Conservation (phyloP, 2,329 filamentous ascomycete genomes). For the Claviceps purpurea region DNA sequence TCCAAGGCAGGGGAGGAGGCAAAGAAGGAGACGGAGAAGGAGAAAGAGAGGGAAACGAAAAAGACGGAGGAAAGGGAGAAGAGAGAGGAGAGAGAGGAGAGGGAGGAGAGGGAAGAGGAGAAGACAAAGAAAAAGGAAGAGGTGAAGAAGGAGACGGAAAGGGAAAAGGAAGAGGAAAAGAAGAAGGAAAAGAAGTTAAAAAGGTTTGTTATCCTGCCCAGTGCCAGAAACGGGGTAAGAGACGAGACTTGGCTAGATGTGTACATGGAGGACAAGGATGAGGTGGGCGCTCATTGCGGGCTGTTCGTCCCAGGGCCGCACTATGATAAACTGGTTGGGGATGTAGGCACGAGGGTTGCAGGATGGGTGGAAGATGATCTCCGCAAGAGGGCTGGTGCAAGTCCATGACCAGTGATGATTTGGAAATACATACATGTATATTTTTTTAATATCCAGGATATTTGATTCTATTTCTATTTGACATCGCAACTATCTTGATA, state of each 20-base stretch:
- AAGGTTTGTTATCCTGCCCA: constrained; percentile 69
- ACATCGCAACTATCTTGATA: too few relatives aligned
- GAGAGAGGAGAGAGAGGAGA: constrained; percentile 15
- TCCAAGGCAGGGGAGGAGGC: too few relatives aligned
- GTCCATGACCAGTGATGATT: constrained; percentile 6
- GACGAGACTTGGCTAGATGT: constrained; percentile 68
- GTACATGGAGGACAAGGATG: constrained; percentile 71
- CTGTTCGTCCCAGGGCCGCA: constrained; percentile 63
- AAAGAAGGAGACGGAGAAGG: constrained; percentile 11
- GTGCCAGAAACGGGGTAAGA: constrained; percentile 35
- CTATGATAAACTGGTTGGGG: constrained; percentile 65
- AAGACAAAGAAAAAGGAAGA: not conserved
- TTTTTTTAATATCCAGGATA: too few relatives aligned
- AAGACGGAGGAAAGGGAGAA: not conserved
- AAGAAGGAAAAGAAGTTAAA: constrained; percentile 23
- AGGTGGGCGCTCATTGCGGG: constrained; percentile 73
- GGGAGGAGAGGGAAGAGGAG: constrained; percentile 3
- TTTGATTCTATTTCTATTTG: too few relatives aligned
- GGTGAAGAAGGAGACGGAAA: too few relatives aligned
- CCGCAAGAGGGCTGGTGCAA: constrained; percentile 25
- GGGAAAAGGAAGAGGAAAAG: constrained; percentile 27
- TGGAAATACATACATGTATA: not conserved
- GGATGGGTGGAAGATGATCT: constrained; percentile 56
- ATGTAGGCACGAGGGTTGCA: constrained; percentile 53
- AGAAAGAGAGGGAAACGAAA: constrained; percentile 10